Conservation (phyloP, 2,329 filamentous ascomycete genomes). For the Ilyonectria destructans region DNA sequence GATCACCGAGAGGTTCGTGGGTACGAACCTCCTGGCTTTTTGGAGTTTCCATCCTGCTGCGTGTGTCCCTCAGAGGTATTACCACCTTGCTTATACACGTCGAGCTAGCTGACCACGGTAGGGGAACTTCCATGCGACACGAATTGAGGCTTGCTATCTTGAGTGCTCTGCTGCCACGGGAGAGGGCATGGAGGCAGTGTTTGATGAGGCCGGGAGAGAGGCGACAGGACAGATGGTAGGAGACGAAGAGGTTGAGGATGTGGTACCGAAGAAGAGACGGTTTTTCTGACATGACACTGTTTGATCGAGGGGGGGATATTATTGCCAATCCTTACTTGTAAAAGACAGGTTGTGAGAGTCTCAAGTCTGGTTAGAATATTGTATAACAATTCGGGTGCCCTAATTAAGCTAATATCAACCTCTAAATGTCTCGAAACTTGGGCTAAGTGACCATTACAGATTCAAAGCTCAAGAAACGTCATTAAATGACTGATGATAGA, state of each 20-base stretch:
- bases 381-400: neutral
- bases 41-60: slow-evolving; percentile 51
- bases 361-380: too few relatives aligned
- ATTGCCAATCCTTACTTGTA: neutral
- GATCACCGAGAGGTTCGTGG: slow-evolving; percentile 37
- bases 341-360: too few relatives aligned
- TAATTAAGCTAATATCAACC: neutral
- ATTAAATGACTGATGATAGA: too few relatives aligned
- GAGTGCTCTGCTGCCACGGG: slow-evolving; percentile 58
- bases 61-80: slow-evolving; percentile 51
- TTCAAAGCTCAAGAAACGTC: too few relatives aligned
- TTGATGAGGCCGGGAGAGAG: slow-evolving; percentile 49
- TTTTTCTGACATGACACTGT: slow-evolving; percentile 31
- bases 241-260: slow-evolving; percentile 23
- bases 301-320: too few relatives aligned
- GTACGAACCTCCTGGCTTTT: slow-evolving; percentile 23
- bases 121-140: slow-evolving; percentile 53
- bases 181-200: slow-evolving; percentile 52
- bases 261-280: slow-evolving; percentile 39
- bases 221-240: slow-evolving; percentile 42
- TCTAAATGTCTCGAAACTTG: too few relatives aligned
- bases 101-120: slow-evolving; percentile 34
- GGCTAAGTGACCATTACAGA: too few relatives aligned
- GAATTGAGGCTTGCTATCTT: slow-evolving; percentile 52
- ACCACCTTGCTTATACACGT: neutral